A percentile compares a stretch with the other conserved stretches of the same genome.
Evolutionary conservation across 352 stramenopile species (phyloP).

Genomic region (Thraustochytrium striatum): DNA sequence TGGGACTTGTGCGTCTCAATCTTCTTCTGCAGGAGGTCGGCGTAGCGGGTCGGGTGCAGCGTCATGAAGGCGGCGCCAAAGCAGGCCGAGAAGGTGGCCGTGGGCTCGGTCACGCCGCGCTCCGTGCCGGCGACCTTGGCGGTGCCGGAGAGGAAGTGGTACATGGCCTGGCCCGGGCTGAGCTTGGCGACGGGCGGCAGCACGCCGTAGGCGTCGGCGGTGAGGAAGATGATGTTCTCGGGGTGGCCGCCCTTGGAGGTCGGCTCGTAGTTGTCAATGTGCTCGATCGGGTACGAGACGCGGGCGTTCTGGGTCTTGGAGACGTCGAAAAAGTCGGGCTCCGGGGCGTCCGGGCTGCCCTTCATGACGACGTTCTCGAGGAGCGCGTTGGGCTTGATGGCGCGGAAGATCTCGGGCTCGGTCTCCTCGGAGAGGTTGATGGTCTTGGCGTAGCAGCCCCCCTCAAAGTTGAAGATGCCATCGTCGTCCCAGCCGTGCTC

Average conservation of each 20-base stretch:
- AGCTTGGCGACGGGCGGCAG: slow-evolving; percentile 92
- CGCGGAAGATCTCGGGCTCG: slow-evolving; percentile 96
- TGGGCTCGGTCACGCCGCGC: slow-evolving; percentile 89
- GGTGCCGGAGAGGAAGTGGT: slow-evolving; percentile 95
- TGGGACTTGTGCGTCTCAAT: slow-evolving; percentile 86
- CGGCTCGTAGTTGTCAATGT: slow-evolving; percentile 90
- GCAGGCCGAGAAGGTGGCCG: slow-evolving; percentile 90
- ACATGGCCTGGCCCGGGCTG: slow-evolving; percentile 85
- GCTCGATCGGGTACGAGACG: slow-evolving; percentile 98
- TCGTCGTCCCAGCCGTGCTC: slow-evolving; percentile 96
- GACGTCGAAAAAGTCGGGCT: slow-evolving; percentile 90
- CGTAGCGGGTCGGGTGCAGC: slow-evolving; percentile 93
- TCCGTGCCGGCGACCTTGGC: slow-evolving; percentile 97
- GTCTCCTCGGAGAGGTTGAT: slow-evolving; percentile 91
- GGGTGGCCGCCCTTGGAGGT: slow-evolving; percentile 83
- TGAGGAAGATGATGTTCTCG: slow-evolving; percentile 95
- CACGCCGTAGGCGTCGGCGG: slow-evolving; percentile 95
- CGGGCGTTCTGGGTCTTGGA: slow-evolving; percentile 95
- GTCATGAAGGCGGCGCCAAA: slow-evolving; percentile 96
- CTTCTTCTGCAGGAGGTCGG: slow-evolving; percentile 92
- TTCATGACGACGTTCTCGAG: slow-evolving; percentile 91
- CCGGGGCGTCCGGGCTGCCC: no score
- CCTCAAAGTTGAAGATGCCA: slow-evolving; percentile 98
- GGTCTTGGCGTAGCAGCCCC: slow-evolving; percentile 98
- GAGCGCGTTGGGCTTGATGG: slow-evolving; percentile 91